These are phyloP conservation scores for Umbilicaria muhlenbergii DNA, from an alignment of 495 filamentous ascomycete genomes.

Conservation along the genomic window DNA sequence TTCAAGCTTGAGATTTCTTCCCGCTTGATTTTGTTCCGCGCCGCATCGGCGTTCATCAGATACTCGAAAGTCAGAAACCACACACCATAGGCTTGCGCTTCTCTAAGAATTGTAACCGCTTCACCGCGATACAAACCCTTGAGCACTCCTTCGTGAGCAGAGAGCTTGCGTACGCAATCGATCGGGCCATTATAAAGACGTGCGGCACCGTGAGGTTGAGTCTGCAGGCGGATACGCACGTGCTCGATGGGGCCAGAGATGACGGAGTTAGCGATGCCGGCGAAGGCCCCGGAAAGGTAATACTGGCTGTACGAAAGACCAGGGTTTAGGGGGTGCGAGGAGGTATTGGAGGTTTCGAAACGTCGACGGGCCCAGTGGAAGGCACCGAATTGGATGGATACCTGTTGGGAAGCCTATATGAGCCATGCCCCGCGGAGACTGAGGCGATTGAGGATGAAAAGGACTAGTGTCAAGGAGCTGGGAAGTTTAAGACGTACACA, in stretches of 20 bases:
- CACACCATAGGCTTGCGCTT: conserved; percentile 85
- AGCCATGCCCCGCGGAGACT: not conserved
- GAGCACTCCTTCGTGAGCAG: conserved; percentile 45
- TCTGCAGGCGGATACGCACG: conserved; percentile 92
- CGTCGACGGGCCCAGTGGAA: conserved; percentile 84
- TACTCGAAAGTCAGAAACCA: conserved; percentile 96
- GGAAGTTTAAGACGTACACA: conserved; percentile 41
- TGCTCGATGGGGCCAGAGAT: conserved; percentile 93
- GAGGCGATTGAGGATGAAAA: not conserved
- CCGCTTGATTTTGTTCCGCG: conserved; percentile 54
- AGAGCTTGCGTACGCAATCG: conserved; percentile 80
- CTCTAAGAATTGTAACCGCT: conserved; percentile 70
- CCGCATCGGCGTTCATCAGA: conserved; percentile 80
- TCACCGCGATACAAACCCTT: conserved; percentile 74
- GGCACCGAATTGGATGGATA: conserved; percentile 93
- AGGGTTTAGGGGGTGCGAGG: conserved; percentile 22
- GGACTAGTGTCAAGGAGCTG: no score
- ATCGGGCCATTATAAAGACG: conserved; percentile 71
- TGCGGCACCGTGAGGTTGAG: conserved; percentile 73
- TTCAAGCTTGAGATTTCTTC: conserved; percentile 68
- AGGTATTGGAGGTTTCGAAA: conserved; percentile 58
- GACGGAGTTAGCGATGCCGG: conserved; percentile 76
- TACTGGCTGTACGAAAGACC: conserved; percentile 67
- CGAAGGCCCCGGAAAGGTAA: conserved; percentile 80
- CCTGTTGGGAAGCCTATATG: conserved; percentile 19